phyloP scores from a whole-genome alignment of 805 yeast genomes.

The Ogataea allantospora region DNA sequence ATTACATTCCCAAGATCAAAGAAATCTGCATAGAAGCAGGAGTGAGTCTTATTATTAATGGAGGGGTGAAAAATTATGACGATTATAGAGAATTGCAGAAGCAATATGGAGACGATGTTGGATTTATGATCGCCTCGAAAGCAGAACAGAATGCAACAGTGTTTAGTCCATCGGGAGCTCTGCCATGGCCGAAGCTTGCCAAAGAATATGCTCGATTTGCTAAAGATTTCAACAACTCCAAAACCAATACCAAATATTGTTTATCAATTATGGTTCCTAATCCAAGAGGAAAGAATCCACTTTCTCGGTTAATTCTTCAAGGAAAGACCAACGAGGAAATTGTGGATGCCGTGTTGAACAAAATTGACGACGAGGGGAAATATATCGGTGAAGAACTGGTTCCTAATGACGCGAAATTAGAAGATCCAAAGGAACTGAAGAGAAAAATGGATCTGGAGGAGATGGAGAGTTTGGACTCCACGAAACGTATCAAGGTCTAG shows the following conservation, averaged over 20 bases:
- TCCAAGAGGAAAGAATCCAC: conserved; percentile 33
- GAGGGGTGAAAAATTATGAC: conserved; percentile 55
- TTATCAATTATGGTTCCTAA: conserved; percentile 70
- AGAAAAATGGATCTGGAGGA: conserved; percentile 6
- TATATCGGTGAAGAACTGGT: conserved; percentile 10
- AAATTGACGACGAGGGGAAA: conserved; percentile 38
- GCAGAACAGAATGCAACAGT: conserved; percentile 88
- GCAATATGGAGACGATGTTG: conserved; percentile 58
- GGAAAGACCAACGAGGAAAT: conserved; percentile 56
- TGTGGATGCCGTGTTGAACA: conserved; percentile 32
- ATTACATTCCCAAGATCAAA: conserved; percentile 60
- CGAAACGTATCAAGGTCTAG: conserved; percentile 11
- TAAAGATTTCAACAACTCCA: conserved; percentile 53
- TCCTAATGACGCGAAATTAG: conserved; percentile 2
- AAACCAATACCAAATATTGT: conserved; percentile 79
- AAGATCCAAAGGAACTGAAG: conserved; percentile 4
- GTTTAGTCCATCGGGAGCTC: conserved; percentile 46
- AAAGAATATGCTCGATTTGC: conserved; percentile 59
- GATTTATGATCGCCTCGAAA: conserved; percentile 91
- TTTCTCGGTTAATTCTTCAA: conserved; percentile 56
- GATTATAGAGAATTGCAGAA: conserved; percentile 55
- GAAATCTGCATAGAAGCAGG: conserved; percentile 57
- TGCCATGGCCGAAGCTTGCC: conserved; percentile 54
- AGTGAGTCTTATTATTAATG: conserved; percentile 79
- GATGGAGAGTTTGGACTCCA: conserved; percentile 2